phyloP scores from a whole-genome alignment of 2,329 filamentous ascomycete genomes.

The Colletotrichum melonis region DNA sequence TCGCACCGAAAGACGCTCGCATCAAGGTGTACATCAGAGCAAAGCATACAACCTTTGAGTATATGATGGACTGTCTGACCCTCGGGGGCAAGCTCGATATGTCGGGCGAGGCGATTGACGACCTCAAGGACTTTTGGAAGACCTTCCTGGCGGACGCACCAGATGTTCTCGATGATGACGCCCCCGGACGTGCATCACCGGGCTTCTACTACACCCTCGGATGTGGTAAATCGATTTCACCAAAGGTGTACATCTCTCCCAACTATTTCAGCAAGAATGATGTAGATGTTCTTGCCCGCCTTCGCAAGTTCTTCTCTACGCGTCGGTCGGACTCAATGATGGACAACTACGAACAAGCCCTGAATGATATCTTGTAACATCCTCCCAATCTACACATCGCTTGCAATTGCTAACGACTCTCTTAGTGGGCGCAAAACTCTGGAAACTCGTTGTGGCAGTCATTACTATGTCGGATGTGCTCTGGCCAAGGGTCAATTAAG shows the following conservation, averaged over 20 bases:
- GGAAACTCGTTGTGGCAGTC: conserved; percentile 27
- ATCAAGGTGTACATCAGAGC: conserved; percentile 32
- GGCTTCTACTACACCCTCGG: conserved; percentile 34
- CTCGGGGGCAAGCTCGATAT: conserved; percentile 28
- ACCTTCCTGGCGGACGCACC: conserved; percentile 17
- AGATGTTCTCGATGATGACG: conserved; percentile 18
- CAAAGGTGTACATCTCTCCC: conserved; percentile 31
- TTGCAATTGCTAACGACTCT: neutral
- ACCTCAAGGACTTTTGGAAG: conserved; percentile 30
- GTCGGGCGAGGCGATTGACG: conserved; percentile 27
- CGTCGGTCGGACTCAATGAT: conserved; percentile 30
- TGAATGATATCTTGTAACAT: conserved; percentile 30
- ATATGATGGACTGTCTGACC: conserved; percentile 34
- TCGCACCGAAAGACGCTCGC: conserved; percentile 18
- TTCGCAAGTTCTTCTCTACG: conserved; percentile 29
- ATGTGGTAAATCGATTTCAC: conserved; percentile 22
- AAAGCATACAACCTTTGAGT: conserved; percentile 25
- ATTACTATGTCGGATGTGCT: conserved; percentile 31
- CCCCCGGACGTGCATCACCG: conserved; percentile 23
- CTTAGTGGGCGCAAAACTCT: conserved; percentile 26
- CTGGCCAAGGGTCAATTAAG: conserved; percentile 29
- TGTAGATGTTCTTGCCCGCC: conserved; percentile 20
- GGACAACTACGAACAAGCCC: conserved; percentile 30
- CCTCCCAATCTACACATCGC: neutral
- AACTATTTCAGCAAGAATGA: conserved; percentile 27